Percentiles rank a stretch among this genome's conserved stretches.
Evolutionary conservation across 768 basidiomycete species (phyloP).

Genomic region (Pulveroboletus frians): DNA sequence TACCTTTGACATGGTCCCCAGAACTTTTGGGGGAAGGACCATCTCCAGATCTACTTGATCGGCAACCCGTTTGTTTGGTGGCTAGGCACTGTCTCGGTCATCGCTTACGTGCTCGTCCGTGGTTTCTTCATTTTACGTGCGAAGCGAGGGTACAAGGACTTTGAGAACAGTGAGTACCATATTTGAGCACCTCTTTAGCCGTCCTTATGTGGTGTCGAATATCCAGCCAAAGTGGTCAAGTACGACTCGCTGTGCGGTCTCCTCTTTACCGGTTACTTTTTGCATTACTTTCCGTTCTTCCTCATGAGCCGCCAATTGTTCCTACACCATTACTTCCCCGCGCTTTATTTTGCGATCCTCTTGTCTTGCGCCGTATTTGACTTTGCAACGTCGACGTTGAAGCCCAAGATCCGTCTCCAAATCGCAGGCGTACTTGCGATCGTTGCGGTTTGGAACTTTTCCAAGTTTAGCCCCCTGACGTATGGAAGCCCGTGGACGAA

Average conservation of each 20-base stretch:
- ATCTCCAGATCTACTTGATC: slow-evolving; percentile 90
- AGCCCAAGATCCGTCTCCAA: slow-evolving; percentile 73
- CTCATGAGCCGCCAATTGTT: slow-evolving; percentile 96
- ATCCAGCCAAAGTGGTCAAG: slow-evolving; percentile 78
- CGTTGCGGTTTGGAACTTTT: slow-evolving; percentile 73
- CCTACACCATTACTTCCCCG: slow-evolving; percentile 97
- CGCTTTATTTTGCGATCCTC: slow-evolving; percentile 89
- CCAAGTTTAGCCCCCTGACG: slow-evolving; percentile 70
- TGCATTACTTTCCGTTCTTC: slow-evolving; percentile 98
- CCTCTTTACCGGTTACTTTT: slow-evolving; percentile 83
- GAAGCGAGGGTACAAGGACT: slow-evolving; percentile 87
- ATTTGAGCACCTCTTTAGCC: neutral
- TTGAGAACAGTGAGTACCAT: slow-evolving; percentile 72
- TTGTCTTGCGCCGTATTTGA: slow-evolving; percentile 77
- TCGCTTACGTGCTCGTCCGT: slow-evolving; percentile 61
- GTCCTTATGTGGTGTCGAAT: neutral
- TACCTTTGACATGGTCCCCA: slow-evolving; percentile 24
- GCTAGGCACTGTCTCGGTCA: slow-evolving; percentile 67
- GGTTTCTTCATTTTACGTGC: slow-evolving; percentile 81
- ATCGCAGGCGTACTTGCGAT: slow-evolving; percentile 71
- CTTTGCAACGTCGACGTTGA: slow-evolving; percentile 70
- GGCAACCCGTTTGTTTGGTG: slow-evolving; percentile 97
- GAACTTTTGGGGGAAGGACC: slow-evolving; percentile 99
- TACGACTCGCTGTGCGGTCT: slow-evolving; percentile 90
- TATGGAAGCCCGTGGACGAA: slow-evolving; percentile 91